Evolutionary conservation across 441 rosid species (phyloP).

Genomic region (Macaranga tanarius): DNA sequence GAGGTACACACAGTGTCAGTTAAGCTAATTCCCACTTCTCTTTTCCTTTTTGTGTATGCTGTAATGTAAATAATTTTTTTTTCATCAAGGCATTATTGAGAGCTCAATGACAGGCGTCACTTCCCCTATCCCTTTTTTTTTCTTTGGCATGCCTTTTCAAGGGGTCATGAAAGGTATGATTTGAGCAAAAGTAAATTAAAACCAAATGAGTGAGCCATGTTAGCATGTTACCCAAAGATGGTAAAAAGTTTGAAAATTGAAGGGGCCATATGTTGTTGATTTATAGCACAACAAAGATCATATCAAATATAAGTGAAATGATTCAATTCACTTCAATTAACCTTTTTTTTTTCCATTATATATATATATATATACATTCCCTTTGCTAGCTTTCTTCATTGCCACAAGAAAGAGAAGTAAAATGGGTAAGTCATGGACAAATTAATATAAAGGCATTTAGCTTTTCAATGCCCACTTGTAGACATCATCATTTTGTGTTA

Average conservation of each 20-base stretch:
- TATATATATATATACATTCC: too few relatives aligned
- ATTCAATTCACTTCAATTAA: neutral
- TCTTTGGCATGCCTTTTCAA: constrained; percentile 8
- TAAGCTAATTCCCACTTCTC: neutral
- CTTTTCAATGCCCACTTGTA: constrained; percentile 57
- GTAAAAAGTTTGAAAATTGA: constrained; percentile 40
- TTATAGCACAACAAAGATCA: constrained; percentile 8
- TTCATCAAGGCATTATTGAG: constrained; percentile 29
- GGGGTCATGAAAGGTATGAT: constrained; percentile 33
- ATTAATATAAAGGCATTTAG: constrained; percentile 25
- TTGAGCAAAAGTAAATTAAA: constrained; percentile 19
- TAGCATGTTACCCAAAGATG: constrained; percentile 52
- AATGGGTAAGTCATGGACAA: constrained; percentile 10
- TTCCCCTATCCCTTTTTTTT: constrained; percentile 11
- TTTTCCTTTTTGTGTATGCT: neutral
- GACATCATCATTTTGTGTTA: constrained; percentile 71
- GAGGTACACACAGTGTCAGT: neutral
- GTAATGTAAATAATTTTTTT: neutral
- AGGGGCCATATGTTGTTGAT: constrained; percentile 40
- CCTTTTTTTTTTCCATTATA: too few relatives aligned
- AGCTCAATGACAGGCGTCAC: constrained; percentile 15
- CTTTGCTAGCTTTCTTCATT: neutral
- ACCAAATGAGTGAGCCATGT: constrained; percentile 59
- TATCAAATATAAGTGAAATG: neutral
- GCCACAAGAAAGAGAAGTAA: neutral